Base-by-base conservation (phyloP, 768 basidiomycete genomes). In the Pleurotus cornucopiae region DNA sequence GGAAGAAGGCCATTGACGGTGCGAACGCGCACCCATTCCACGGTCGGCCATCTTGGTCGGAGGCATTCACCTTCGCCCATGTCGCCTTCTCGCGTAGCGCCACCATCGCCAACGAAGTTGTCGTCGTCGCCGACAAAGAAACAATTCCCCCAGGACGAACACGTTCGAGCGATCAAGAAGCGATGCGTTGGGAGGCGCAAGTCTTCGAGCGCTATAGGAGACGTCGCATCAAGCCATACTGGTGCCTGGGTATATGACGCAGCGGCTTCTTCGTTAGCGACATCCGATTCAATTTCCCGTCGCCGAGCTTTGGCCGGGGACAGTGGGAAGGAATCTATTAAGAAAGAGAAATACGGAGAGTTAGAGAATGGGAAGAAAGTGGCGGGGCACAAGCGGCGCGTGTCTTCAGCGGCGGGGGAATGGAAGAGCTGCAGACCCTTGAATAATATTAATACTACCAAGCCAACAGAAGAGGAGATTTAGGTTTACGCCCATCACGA, bases 181-280 rank as follows among this genome's bases (percentile, higher is more conserved):
- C 73, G 82, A 38, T 84, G 82, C 47, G 71, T 83, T 7, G 77
- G 80, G 6, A 67, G 81, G 54, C 72, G 80, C 52, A 79, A 75
- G 63, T 81, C 79, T 7, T 53, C 74, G 56, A 69, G 62, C 26
- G 51, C 51, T 23, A 7, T 52, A 37, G 16, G 37, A 21, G 18
- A 30, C 21, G 16, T n/a, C 41, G 18, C 14, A 6, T 75, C 71
- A 9, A 65, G 67, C 3, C 39, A 70, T 54, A 66, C 66, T 47
- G 58, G 66, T 6, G 58, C 63, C 6, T 84, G 82, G 82, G 70
- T 80, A 3, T 83, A 82, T 61, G 73, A 77, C 46, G 75, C 80
- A n/a, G 73, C 74, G 2, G 66, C 78, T 39, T 76, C 82, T 23
- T 75, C 74, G 7, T 61, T 68, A 6, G 81, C 81, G 56, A 23